phyloP scores from a whole-genome alignment of 257 asterid genomes.

The Penstemon newberryi region DNA sequence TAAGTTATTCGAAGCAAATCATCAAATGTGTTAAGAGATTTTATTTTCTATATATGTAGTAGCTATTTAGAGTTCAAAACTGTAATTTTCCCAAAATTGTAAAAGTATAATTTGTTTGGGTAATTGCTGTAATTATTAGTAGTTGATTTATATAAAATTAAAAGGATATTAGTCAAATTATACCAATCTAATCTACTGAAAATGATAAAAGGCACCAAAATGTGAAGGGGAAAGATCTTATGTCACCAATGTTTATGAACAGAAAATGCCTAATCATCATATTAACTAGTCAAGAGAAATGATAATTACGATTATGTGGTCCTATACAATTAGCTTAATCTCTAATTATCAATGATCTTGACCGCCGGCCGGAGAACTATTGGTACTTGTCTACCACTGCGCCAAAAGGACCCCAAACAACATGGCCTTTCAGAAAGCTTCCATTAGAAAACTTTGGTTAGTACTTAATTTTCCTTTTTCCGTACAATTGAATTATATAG shows the following conservation, averaged over 20 bases:
- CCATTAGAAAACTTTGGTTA: not conserved
- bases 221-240: not conserved
- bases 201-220: conserved; percentile 8
- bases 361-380: conserved; percentile 16
- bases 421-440: not conserved
- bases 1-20: too few relatives aligned
- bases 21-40: too few relatives aligned
- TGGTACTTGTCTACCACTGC: conserved; percentile 17
- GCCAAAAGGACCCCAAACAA: not conserved
- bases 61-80: too few relatives aligned
- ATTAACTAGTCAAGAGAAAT: conserved; percentile 22
- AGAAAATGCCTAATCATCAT: not conserved
- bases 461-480: too few relatives aligned
- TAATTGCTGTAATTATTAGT: too few relatives aligned
- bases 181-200: not conserved
- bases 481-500: too few relatives aligned
- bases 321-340: conserved; percentile 23
- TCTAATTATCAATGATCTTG: conserved; percentile 33
- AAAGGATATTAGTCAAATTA: not conserved
- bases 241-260: conserved; percentile 1
- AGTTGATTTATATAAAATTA: not conserved
- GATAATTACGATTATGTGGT: conserved; percentile 24
- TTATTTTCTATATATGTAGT: too few relatives aligned
- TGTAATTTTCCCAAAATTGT: too few relatives aligned
- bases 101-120: too few relatives aligned